Percentiles rank a stretch among this genome's conserved stretches.
phyloP scores from a whole-genome alignment of 1,284 basidiomycete species.

The Ceraceosorus bombacis region DNA sequence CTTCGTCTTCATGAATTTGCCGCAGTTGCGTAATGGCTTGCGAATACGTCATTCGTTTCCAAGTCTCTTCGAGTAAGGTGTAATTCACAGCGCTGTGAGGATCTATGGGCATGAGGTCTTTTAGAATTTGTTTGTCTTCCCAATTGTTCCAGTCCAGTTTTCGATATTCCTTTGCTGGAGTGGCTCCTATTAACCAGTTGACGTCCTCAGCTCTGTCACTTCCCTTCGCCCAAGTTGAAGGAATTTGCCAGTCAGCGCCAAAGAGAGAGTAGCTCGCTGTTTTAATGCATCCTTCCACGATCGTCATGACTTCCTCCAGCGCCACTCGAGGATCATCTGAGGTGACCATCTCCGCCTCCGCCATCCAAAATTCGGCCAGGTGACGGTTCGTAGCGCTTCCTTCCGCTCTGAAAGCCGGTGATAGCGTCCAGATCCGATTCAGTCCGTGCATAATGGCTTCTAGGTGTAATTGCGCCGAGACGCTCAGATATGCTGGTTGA shows the following conservation, averaged over 20 bases:
- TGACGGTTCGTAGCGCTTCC: slow-evolving; percentile 80
- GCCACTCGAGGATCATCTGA: background rate
- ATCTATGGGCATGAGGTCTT: too few relatives aligned
- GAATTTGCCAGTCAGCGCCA: background rate
- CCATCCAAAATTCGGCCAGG: slow-evolving; percentile 97
- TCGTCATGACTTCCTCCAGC: slow-evolving; percentile 21
- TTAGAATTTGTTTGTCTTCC: slow-evolving; percentile 51
- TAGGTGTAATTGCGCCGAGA: slow-evolving; percentile 89
- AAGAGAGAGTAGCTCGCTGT: too few relatives aligned
- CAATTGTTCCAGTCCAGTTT: too few relatives aligned
- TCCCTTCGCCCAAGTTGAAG: too few relatives aligned
- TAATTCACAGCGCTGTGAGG: too few relatives aligned
- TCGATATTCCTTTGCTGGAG: too few relatives aligned
- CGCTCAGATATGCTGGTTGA: slow-evolving; percentile 73
- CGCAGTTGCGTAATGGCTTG: slow-evolving; percentile 63
- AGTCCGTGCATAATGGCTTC: slow-evolving; percentile 70
- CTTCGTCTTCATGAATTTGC: slow-evolving; percentile 37
- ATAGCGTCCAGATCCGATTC: slow-evolving; percentile 77
- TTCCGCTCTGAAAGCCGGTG: slow-evolving; percentile 89
- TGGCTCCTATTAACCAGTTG: too few relatives aligned
- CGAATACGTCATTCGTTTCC: slow-evolving; percentile 73
- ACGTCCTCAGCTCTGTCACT: too few relatives aligned
- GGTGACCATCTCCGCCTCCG: slow-evolving; percentile 63
- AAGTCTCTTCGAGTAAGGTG: slow-evolving; percentile 46
- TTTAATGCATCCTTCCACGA: slow-evolving; percentile 24